These are phyloP conservation scores for Irpex rosettiformis DNA, from an alignment of 1,284 basidiomycete genomes.

Conservation along the genomic window DNA sequence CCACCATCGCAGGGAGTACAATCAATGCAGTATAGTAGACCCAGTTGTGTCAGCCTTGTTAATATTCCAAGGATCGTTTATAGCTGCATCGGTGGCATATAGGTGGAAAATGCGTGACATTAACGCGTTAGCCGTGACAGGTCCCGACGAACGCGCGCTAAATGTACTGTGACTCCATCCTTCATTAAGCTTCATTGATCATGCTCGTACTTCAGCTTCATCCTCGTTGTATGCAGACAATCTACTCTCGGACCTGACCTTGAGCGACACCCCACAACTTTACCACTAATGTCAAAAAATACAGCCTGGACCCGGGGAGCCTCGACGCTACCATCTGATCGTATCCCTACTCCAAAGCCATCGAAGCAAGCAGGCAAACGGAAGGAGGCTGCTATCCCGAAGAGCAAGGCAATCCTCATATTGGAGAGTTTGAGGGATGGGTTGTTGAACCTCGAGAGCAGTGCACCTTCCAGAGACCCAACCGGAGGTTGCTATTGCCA, in stretches of 20 bases:
- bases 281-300: not conserved
- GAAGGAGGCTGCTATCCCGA: conserved; percentile 17
- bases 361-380: conserved; percentile 18
- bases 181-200: no score
- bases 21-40: no score
- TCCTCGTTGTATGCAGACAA: not conserved
- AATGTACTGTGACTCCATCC: no score
- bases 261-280: not conserved
- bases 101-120: no score
- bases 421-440: conserved; percentile 29
- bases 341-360: conserved; percentile 17
- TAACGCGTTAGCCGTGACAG: no score
- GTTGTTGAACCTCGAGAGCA: conserved; percentile 22
- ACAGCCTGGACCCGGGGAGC: conserved; percentile 24
- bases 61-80: no score
- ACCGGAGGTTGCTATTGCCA: conserved; percentile 68
- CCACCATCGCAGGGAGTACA: no score
- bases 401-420: conserved; percentile 27
- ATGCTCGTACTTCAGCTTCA: no score
- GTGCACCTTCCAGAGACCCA: conserved; percentile 38
- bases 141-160: no score
- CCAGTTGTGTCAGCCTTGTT: no score
- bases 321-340: conserved; percentile 26
- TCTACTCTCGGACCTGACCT: not conserved
- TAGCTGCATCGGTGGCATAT: no score